Percentiles rank a stretch among this genome's conserved stretches.
These are phyloP conservation scores for Hypholoma fasciculare DNA, from an alignment of 768 basidiomycete species.

Conservation along the genomic window DNA sequence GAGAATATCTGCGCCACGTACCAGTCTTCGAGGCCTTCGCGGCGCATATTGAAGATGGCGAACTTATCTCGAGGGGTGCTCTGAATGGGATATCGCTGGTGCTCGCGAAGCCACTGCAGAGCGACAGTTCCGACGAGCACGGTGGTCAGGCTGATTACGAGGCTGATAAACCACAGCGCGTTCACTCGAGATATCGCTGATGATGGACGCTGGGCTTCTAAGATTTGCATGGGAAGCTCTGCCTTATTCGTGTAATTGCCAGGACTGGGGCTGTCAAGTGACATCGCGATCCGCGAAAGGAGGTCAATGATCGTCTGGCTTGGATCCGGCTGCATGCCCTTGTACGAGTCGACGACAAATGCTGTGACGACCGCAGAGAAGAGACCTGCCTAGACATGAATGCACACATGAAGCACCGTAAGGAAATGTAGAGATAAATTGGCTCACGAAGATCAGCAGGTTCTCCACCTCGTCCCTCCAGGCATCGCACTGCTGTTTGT, in stretches of 20 bases:
- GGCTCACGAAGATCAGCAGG: constrained; percentile 23
- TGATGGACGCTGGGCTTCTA: not conserved
- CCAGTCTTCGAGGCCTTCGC: constrained; percentile 24
- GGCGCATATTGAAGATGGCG: constrained; percentile 24
- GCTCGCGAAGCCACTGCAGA: constrained; percentile 18
- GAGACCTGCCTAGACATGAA: constrained; percentile 19
- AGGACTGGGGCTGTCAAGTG: not conserved
- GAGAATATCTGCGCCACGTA: constrained; percentile 24
- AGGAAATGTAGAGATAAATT: not conserved
- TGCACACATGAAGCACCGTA: not conserved
- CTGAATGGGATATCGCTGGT: constrained; percentile 8
- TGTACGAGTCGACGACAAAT: constrained; percentile 22
- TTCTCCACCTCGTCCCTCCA: constrained; percentile 25
- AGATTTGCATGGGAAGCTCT: not conserved
- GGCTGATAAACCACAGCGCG: constrained; percentile 15
- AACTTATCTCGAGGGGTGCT: constrained; percentile 7
- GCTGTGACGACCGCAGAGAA: constrained; percentile 23
- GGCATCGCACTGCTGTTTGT: constrained; percentile 11
- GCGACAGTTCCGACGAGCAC: constrained; percentile 15
- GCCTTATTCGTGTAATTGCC: not conserved
- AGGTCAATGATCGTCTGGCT: constrained; percentile 8
- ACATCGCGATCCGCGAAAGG: constrained; percentile 5
- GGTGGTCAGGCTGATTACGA: constrained; percentile 13
- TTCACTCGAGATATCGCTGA: constrained; percentile 11
- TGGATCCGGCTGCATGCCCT: constrained; percentile 16